Conservation (phyloP, 192 early-diverging fungal genomes). For the Gonapodya sp. region DNA sequence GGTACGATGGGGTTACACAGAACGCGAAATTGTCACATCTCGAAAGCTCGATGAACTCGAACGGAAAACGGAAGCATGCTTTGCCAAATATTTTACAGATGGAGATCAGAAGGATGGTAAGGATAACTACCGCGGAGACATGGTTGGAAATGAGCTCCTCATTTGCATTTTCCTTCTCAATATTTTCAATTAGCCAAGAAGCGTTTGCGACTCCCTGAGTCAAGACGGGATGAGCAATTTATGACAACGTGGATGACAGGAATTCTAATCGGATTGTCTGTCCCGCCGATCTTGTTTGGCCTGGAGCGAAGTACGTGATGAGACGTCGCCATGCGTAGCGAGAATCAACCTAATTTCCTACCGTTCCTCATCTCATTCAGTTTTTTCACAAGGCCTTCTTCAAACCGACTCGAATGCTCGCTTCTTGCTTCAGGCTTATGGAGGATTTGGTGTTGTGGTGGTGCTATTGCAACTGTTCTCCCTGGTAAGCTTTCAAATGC, state of each 20-base stretch:
- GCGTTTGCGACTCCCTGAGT: background rate
- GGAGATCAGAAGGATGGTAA: background rate
- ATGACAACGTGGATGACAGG: background rate
- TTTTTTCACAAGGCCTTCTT: background rate
- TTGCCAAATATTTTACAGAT: background rate
- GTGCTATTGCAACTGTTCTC: background rate
- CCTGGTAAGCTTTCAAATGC: too few relatives aligned
- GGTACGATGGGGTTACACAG: too few relatives aligned
- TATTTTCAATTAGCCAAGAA: background rate
- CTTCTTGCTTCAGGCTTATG: background rate
- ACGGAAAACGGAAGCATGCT: background rate
- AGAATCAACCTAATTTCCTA: too few relatives aligned
- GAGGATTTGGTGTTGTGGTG: background rate
- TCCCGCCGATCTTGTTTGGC: background rate
- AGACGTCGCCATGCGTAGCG: too few relatives aligned
- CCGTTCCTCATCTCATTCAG: background rate
- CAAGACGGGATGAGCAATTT: background rate
- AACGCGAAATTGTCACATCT: background rate
- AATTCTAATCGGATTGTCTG: background rate
- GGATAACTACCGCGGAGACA: too few relatives aligned
- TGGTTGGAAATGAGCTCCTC: too few relatives aligned
- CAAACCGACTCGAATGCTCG: background rate
- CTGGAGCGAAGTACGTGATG: background rate
- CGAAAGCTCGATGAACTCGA: background rate
- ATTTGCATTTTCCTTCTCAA: too few relatives aligned